phyloP scores from a whole-genome alignment of 495 filamentous ascomycete species.

The Baudoinia panamericana region DNA sequence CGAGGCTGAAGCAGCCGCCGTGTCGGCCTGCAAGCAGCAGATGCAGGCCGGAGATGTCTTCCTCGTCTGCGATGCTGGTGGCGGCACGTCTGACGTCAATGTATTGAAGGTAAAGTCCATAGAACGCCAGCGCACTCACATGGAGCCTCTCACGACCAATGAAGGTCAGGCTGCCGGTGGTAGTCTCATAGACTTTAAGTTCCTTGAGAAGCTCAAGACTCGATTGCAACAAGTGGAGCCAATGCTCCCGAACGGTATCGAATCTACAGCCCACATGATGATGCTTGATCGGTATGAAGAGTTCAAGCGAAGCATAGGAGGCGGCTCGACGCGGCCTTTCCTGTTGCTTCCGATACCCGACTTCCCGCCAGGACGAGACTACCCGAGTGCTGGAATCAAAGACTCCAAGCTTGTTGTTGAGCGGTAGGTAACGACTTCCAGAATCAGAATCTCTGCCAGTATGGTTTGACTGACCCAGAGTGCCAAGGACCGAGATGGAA shows the following conservation, averaged over 20 bases:
- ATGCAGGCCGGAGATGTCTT: conserved; percentile 31
- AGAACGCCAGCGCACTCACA: neutral
- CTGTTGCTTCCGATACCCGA: conserved; percentile 1
- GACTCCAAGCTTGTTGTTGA: conserved; percentile 1
- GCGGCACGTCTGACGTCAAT: conserved; percentile 37
- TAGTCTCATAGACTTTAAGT: conserved; percentile 5
- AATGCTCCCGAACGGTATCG: neutral
- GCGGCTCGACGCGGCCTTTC: conserved; percentile 1
- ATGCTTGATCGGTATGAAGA: conserved; percentile 5
- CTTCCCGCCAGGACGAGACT: conserved; percentile 1
- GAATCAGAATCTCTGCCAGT: too few relatives aligned
- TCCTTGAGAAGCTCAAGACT: neutral
- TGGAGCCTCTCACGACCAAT: conserved; percentile 4
- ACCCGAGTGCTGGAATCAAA: conserved; percentile 1
- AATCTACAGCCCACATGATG: neutral
- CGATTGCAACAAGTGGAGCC: neutral
- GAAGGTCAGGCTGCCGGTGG: conserved; percentile 7
- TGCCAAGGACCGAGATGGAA: conserved; percentile 2
- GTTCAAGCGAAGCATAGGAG: conserved; percentile 9
- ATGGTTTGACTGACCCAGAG: neutral
- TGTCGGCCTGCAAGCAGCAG: conserved; percentile 36
- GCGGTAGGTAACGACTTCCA: neutral
- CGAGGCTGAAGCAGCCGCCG: conserved; percentile 56
- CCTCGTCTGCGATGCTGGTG: conserved; percentile 42
- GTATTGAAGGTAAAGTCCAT: conserved; percentile 18